Base-by-base conservation (phyloP, 768 basidiomycete species). In the Tricholoma terreum region DNA sequence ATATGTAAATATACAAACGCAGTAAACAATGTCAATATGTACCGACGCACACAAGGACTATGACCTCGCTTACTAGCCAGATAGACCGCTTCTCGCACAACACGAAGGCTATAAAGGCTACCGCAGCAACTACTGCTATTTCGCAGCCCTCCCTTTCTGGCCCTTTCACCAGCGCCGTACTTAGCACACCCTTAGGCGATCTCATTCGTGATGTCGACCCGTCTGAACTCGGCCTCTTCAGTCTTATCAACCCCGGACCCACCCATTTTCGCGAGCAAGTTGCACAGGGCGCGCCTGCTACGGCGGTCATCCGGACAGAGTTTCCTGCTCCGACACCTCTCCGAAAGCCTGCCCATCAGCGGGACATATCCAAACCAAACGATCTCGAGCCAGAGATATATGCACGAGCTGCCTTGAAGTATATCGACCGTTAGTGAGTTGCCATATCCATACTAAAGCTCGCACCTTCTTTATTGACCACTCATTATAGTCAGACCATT, bases 161-260 rank as follows among this genome's bases (percentile, higher is more conserved):
- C 8, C 81, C 82, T 2, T 92, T 91, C 66, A 82, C 87, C 5
- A 73, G 68, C 52, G 88, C 90, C 3, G 80, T 90, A 8, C 83
- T 92, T 22, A 61, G 77, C 17, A 78, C 84, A 0, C 71, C 80
- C 51, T 80, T 92, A 8, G 85, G 85, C 42, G 86, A 91, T 64
- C 83, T 92, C 59, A 89, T 91, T 58, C 88, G 90, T 64, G 90
- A 92, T 64, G 77, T 86, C 58, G 89, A 92, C 61, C 76, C 85
- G 8, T 84, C 89, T 5, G 90, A 92, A 65, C 79, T 90, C 24
- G 90, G 90, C 35, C 82, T 92, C 22, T 91, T 92, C 72, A 84
- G 79, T 6, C 78, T 90, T 52, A 40, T 43, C 73, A 80, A 2
- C 66, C 71, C 67, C 38, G 64, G 56, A 31, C 69, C 63, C 19